Percentiles rank a stretch among this genome's conserved stretches.
These are phyloP conservation scores for Xylaria polymorpha DNA, from an alignment of 2,329 filamentous ascomycete genomes.

Conservation along the genomic window DNA sequence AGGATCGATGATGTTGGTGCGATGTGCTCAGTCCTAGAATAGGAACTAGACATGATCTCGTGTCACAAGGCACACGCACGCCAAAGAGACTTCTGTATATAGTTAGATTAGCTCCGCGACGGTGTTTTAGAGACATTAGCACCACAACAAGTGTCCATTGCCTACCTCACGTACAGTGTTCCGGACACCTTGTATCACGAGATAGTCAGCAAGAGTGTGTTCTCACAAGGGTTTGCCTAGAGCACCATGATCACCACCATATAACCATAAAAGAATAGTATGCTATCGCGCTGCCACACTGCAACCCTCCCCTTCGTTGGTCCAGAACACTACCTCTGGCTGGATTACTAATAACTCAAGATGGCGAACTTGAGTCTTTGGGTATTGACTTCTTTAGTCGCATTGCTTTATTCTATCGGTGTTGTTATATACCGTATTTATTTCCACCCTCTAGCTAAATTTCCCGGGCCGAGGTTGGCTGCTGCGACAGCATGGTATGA, in stretches of 20 bases:
- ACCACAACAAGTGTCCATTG: no score
- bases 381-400: constrained; percentile 6
- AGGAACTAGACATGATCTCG: background rate
- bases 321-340: background rate
- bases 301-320: background rate
- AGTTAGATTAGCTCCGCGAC: no score
- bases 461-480: constrained; percentile 47
- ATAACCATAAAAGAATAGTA: constrained; percentile 10
- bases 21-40: background rate
- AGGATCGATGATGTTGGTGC: background rate
- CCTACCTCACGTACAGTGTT: no score
- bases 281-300: background rate
- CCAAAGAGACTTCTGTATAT: no score
- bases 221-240: background rate
- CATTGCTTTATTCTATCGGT: constrained; percentile 26
- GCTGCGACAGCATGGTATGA: constrained; percentile 41
- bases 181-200: background rate
- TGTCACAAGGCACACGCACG: background rate
- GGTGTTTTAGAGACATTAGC: no score
- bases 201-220: constrained; percentile 1
- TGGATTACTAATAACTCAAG: background rate
- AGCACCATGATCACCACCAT: background rate
- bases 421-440: constrained; percentile 42
- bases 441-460: constrained; percentile 43
- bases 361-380: constrained; percentile 19